Evolutionary conservation across 2,329 filamentous ascomycete genomes (phyloP).

Genomic region (Alternaria longipes): DNA sequence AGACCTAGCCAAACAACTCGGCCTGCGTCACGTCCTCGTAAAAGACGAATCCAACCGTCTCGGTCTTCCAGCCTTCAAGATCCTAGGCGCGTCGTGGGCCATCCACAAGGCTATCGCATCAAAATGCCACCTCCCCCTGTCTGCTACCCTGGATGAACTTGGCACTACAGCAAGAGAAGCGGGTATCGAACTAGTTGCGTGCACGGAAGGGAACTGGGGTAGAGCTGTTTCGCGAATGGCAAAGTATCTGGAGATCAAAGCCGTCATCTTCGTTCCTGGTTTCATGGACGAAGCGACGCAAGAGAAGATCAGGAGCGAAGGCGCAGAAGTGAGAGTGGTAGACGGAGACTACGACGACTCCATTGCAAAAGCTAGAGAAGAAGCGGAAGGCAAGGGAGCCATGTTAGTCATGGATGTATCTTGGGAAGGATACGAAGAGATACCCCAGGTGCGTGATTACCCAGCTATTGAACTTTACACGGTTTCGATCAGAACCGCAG

Average conservation of each 20-base stretch:
- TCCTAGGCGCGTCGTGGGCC: slow-evolving; percentile 80
- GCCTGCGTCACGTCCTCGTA: slow-evolving; percentile 63
- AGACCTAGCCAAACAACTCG: slow-evolving; percentile 65
- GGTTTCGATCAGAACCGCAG: too few relatives aligned
- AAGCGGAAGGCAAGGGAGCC: slow-evolving; percentile 53
- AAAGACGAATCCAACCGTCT: slow-evolving; percentile 77
- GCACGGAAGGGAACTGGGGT: slow-evolving; percentile 81
- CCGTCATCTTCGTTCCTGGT: slow-evolving; percentile 69
- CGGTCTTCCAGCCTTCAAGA: slow-evolving; percentile 79
- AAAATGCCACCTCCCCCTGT: slow-evolving; percentile 56
- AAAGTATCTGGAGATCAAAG: slow-evolving; percentile 63
- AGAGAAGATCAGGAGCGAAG: slow-evolving; percentile 67
- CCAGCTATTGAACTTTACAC: too few relatives aligned
- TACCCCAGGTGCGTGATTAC: slow-evolving; percentile 62
- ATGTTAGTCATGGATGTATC: slow-evolving; percentile 75
- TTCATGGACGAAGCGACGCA: slow-evolving; percentile 65
- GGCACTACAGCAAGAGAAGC: slow-evolving; percentile 34
- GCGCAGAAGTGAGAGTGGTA: slow-evolving; percentile 65
- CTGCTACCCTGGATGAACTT: slow-evolving; percentile 57
- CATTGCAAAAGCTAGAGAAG: slow-evolving; percentile 60
- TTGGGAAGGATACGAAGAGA: slow-evolving; percentile 71
- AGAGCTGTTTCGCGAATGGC: slow-evolving; percentile 76
- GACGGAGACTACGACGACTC: slow-evolving; percentile 71
- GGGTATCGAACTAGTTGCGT: slow-evolving; percentile 64
- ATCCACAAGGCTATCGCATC: slow-evolving; percentile 66